phyloP scores from a whole-genome alignment of 2,329 filamentous ascomycete species.

The Claviceps maximensis region DNA sequence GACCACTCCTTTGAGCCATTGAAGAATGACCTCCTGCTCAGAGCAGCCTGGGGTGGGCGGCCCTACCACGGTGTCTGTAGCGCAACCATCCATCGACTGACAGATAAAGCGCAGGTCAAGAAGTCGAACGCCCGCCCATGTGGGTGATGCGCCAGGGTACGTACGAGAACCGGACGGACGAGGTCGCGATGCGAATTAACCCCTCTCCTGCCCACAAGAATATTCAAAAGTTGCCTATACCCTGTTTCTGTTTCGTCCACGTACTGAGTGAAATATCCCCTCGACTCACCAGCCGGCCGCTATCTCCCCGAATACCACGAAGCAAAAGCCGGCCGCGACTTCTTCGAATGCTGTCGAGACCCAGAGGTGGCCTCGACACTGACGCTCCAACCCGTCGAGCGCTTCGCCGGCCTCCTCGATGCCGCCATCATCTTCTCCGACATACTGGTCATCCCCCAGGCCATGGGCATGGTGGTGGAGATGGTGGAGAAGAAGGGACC shows the following conservation, averaged over 20 bases:
- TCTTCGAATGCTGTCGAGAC: conserved; percentile 93
- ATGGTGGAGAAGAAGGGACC: conserved; percentile 98
- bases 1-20: conserved; percentile 63
- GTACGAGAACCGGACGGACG: conserved; percentile 6
- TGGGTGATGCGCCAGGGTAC: conserved; percentile 99
- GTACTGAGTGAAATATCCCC: not conserved
- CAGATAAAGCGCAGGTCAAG: conserved; percentile 48
- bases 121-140: conserved; percentile 83
- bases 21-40: conserved; percentile 83
- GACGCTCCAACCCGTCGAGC: conserved; percentile 88
- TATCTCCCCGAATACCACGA: conserved; percentile 98
- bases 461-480: conserved; percentile 95
- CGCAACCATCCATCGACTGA: not conserved
- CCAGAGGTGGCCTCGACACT: conserved; percentile 87
- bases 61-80: not conserved
- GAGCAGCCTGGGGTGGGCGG: conserved; percentile 72
- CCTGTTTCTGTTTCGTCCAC: too few species aligned
- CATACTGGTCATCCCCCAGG: conserved; percentile 93
- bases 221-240: too few species aligned
- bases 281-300: conserved; percentile 55
- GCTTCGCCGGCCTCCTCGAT: conserved; percentile 80
- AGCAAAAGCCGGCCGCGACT: conserved; percentile 80
- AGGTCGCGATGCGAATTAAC: not conserved
- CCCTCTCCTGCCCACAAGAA: too few species aligned
- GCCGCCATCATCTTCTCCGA: conserved; percentile 98